Evolutionary conservation across 2,329 filamentous ascomycete species (phyloP).

Genomic region (Fonsecaea monophora): DNA sequence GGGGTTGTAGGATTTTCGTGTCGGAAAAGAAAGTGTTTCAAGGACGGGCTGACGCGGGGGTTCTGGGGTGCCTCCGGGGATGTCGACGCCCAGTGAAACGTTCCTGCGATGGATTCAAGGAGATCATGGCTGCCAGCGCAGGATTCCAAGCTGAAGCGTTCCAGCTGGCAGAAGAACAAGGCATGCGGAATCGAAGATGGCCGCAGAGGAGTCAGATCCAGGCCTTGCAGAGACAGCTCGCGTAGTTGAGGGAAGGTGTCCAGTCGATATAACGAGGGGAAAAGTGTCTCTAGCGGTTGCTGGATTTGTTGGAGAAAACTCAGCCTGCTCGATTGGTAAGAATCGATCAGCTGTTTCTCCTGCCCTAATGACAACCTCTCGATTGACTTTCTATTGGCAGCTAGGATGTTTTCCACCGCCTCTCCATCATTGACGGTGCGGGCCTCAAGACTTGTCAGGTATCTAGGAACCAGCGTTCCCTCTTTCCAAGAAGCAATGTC

Average conservation of each 20-base stretch:
- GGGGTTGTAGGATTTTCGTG: slow-evolving; percentile 35
- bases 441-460: slow-evolving; percentile 37
- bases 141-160: slow-evolving; percentile 37
- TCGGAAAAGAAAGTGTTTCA: slow-evolving; percentile 39
- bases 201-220: slow-evolving; percentile 33
- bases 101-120: slow-evolving; percentile 30
- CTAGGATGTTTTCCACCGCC: slow-evolving; percentile 33
- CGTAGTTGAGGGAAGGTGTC: slow-evolving; percentile 32
- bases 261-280: slow-evolving; percentile 28
- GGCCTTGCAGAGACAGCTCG: slow-evolving; percentile 35
- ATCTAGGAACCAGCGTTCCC: slow-evolving; percentile 22
- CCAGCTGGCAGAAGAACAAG: slow-evolving; percentile 35
- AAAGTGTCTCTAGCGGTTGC: slow-evolving; percentile 33
- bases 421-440: slow-evolving; percentile 36
- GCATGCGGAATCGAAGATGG: slow-evolving; percentile 32
- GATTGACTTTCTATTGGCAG: slow-evolving; percentile 34
- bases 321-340: slow-evolving; percentile 29
- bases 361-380: slow-evolving; percentile 38
- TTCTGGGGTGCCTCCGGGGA: slow-evolving; percentile 30
- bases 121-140: slow-evolving; percentile 37
- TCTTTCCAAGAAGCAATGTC: slow-evolving; percentile 26
- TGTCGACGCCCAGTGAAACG: slow-evolving; percentile 34
- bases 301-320: slow-evolving; percentile 28
- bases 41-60: slow-evolving; percentile 25
- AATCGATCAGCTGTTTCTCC: slow-evolving; percentile 37